Conservation (phyloP, 1,139 yeast genomes). For the Pichia sp. region DNA sequence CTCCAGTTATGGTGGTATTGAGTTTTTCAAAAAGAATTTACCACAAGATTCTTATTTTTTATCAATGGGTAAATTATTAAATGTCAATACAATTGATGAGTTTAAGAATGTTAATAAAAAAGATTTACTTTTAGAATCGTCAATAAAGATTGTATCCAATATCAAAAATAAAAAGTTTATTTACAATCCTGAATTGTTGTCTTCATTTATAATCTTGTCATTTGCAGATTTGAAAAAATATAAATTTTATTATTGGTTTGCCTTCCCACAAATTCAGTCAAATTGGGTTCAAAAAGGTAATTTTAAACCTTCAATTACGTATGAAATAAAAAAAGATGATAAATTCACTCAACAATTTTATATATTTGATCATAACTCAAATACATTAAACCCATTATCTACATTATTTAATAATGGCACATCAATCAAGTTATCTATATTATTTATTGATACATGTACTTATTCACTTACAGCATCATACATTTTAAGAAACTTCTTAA, state of each 20-base stretch:
- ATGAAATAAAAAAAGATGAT: constrained; percentile 16
- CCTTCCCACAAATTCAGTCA: constrained; percentile 59
- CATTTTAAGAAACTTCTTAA: constrained; percentile 59
- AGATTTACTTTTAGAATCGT: constrained; percentile 46
- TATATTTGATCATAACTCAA: constrained; percentile 17
- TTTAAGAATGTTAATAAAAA: constrained; percentile 66
- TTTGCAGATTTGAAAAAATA: constrained; percentile 88
- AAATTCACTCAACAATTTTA: constrained; percentile 20
- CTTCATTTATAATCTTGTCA: constrained; percentile 53
- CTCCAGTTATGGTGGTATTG: constrained; percentile 31
- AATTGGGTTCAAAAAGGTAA: constrained; percentile 33
- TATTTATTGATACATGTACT: constrained; percentile 59
- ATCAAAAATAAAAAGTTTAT: constrained; percentile 33
- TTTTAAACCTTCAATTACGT: constrained; percentile 3
- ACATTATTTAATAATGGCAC: constrained; percentile 9
- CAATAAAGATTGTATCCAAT: constrained; percentile 20
- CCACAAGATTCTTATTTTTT: constrained; percentile 21
- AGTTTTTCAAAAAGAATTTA: constrained; percentile 20
- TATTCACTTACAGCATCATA: constrained; percentile 47
- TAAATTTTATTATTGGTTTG: constrained; percentile 84
- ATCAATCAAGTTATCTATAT: constrained; percentile 29
- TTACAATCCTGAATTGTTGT: constrained; percentile 35
- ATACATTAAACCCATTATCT: constrained; percentile 15
- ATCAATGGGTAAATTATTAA: constrained; percentile 34
- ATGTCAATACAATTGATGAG: constrained; percentile 80